Conservation (phyloP, 73 alveolate genomes). For the Symbiodinium natans region DNA sequence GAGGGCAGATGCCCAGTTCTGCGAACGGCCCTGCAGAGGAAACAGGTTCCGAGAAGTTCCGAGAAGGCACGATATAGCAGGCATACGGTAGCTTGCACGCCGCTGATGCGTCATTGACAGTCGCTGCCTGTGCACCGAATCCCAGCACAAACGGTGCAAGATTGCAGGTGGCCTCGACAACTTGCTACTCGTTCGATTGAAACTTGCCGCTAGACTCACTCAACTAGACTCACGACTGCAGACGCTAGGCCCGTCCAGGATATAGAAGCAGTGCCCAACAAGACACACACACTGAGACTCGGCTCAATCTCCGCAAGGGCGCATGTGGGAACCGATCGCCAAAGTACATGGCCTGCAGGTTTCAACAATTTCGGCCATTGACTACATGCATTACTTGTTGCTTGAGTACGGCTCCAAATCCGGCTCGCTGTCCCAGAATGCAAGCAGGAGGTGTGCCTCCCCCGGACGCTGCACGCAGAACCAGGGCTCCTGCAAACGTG, state of each 20-base stretch:
- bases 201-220: no score
- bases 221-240: no score
- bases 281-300: no score
- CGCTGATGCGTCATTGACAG: no score
- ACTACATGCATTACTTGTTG: not conserved
- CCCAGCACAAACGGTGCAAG: conserved; percentile 32
- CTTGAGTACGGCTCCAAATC: not conserved
- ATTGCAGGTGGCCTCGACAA: conserved; percentile 72
- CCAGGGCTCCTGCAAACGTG: conserved; percentile 55
- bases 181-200: no score
- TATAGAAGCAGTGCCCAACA: no score
- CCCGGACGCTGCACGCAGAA: conserved; percentile 44
- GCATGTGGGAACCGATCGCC: conserved; percentile 48
- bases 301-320: not conserved
- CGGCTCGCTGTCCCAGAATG: not conserved
- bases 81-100: no score
- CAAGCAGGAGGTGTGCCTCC: not conserved
- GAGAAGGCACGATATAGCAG: no score
- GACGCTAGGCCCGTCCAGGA: no score
- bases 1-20: conserved; percentile 28
- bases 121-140: conserved; percentile 63
- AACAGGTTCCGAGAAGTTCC: no score
- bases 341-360: conserved; percentile 19
- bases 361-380: not conserved
- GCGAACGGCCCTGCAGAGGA: not conserved